Conservation (phyloP, 345 rosid species). For the Passiflora organensis region DNA sequence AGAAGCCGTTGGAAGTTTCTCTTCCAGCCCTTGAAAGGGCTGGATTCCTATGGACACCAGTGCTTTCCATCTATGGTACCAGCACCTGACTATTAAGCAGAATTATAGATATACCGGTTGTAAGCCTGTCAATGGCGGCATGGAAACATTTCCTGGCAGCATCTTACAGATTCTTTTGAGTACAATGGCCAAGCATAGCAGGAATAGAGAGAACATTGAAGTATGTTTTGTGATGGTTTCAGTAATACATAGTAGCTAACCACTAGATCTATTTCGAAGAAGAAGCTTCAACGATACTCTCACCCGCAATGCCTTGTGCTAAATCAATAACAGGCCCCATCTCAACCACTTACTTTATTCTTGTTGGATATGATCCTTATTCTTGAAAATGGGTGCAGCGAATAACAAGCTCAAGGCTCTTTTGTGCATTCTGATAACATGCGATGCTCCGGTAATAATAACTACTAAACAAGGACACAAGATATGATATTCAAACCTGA, state of each 20-base stretch:
- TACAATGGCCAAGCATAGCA: not conserved
- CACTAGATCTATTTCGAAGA: too few species aligned
- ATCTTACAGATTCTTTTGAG: not conserved
- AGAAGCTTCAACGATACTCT: not conserved
- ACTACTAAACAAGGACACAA: not conserved
- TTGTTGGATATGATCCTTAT: not conserved
- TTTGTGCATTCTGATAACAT: not conserved
- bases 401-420: not conserved
- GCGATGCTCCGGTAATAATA: not conserved
- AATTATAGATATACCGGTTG: constrained; percentile 1
- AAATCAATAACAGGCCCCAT: not conserved
- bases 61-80: constrained; percentile 18
- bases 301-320: too few species aligned
- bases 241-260: too few species aligned
- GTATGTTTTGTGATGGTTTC: too few species aligned
- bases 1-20: constrained; percentile 19
- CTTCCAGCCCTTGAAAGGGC: constrained; percentile 26
- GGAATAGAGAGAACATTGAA: too few species aligned
- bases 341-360: too few species aligned
- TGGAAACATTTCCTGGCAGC: not conserved
- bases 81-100: constrained; percentile 30
- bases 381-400: not conserved
- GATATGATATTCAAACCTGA: too few species aligned
- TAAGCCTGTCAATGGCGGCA: not conserved
- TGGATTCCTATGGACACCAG: constrained; percentile 16